phyloP scores from a whole-genome alignment of 1,284 basidiomycete genomes.

The Trametes hirsuta region DNA sequence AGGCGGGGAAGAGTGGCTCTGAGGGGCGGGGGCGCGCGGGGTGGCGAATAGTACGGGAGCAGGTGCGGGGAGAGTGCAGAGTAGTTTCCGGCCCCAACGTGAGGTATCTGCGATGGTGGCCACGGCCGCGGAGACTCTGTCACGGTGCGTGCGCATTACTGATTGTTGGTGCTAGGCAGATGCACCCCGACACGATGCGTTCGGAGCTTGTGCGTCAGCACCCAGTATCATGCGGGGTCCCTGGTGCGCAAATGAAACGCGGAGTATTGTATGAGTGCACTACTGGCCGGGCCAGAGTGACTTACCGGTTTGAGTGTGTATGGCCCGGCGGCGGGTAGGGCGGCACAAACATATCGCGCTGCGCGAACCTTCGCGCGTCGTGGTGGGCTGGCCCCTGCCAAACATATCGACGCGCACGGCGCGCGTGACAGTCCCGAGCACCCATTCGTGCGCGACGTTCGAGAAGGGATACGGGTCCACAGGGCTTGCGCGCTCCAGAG shows the following conservation, averaged over 20 bases:
- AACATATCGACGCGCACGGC: neutral
- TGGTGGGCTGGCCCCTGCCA: neutral
- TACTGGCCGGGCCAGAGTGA: too few species aligned
- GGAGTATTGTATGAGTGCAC: too few species aligned
- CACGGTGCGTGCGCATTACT: too few species aligned
- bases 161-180: neutral
- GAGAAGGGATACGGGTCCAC: too few species aligned
- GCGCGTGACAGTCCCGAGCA: too few species aligned
- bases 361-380: neutral
- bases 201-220: neutral
- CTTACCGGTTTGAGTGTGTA: neutral
- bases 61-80: neutral
- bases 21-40: neutral
- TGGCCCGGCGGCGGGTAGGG: neutral
- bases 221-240: neutral
- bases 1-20: slow-evolving; percentile 7
- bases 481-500: neutral
- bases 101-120: neutral
- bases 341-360: neutral
- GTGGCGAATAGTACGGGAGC: neutral
- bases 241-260: too few species aligned
- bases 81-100: neutral
- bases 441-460: too few species aligned
- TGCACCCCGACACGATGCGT: slow-evolving; percentile 7
- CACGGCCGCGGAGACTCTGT: neutral